phyloP scores from a whole-genome alignment of 805 yeast genomes.

The Teunomyces atbi region DNA sequence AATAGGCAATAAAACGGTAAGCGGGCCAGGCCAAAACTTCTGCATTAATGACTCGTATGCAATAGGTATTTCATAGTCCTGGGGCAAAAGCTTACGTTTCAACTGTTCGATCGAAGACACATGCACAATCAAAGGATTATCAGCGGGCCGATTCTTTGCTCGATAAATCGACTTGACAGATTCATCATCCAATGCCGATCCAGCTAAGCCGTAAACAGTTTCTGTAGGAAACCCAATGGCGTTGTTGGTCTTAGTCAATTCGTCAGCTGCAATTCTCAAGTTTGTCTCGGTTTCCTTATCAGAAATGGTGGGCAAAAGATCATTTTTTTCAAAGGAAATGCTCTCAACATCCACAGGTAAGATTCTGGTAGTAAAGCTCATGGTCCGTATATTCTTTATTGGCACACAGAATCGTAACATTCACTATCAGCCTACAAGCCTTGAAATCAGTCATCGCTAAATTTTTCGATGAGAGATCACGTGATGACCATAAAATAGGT shows the following conservation, averaged over 20 bases:
- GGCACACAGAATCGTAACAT: neutral
- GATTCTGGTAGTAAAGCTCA: slow-evolving; percentile 31
- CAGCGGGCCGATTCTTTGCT: slow-evolving; percentile 93
- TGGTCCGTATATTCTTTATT: slow-evolving; percentile 2
- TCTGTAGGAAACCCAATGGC: slow-evolving; percentile 96
- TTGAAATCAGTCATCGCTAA: slow-evolving; percentile 2
- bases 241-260: slow-evolving; percentile 48
- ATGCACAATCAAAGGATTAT: slow-evolving; percentile 91
- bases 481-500: neutral
- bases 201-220: slow-evolving; percentile 96
- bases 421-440: neutral
- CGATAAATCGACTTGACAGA: slow-evolving; percentile 74
- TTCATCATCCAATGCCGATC: slow-evolving; percentile 70
- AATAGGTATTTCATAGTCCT: slow-evolving; percentile 56
- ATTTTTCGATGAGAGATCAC: slow-evolving; percentile 1
- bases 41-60: slow-evolving; percentile 63
- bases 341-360: slow-evolving; percentile 54
- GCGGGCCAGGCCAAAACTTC: slow-evolving; percentile 94
- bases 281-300: slow-evolving; percentile 53
- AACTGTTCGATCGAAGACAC: slow-evolving; percentile 77
- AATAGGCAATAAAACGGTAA: slow-evolving; percentile 79
- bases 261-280: slow-evolving; percentile 56
- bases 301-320: slow-evolving; percentile 42
- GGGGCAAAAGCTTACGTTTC: slow-evolving; percentile 52
- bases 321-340: slow-evolving; percentile 47